A percentile compares a stretch with the other conserved stretches of the same genome.
phyloP scores from a whole-genome alignment of 2,329 filamentous ascomycete genomes.

The Fusarium haematococcum region DNA sequence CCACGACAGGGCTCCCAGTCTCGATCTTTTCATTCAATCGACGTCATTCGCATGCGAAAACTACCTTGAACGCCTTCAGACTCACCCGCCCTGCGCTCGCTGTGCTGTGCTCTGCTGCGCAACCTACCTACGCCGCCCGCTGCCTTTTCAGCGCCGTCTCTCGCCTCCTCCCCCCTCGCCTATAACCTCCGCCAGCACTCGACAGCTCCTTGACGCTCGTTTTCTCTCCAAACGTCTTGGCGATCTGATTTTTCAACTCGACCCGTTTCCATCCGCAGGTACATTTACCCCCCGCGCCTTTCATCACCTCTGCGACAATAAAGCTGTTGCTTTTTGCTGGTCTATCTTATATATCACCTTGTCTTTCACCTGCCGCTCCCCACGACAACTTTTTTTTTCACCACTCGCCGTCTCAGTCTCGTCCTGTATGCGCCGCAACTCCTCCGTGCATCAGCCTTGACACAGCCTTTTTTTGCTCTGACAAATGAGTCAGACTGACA shows the following conservation, averaged over 20 bases:
- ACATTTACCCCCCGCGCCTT: constrained; percentile 10
- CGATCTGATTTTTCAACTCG: constrained; percentile 31
- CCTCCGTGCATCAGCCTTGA: constrained; percentile 21
- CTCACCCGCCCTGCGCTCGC: constrained; percentile 4
- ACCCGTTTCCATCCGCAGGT: constrained; percentile 33
- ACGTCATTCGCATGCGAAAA: constrained; percentile 36
- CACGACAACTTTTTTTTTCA: constrained; percentile 23
- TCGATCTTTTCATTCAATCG: constrained; percentile 7
- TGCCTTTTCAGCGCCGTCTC: constrained; percentile 11
- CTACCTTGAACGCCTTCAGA: constrained; percentile 10
- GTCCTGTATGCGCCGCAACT: constrained; percentile 39
- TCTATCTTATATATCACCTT: constrained; percentile 14
- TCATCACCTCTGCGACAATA: constrained; percentile 6
- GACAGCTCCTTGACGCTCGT: constrained; percentile 33
- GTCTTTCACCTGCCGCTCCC: constrained; percentile 23
- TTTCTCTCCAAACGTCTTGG: constrained; percentile 41
- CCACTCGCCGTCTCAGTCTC: constrained; percentile 5
- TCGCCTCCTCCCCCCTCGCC: constrained; percentile 21
- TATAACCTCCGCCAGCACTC: constrained; percentile 28
- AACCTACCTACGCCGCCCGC: background rate
- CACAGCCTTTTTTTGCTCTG: constrained; percentile 11
- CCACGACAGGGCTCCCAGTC: background rate
- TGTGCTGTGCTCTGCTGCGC: background rate
- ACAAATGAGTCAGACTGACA: constrained; percentile 39
- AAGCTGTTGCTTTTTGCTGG: background rate